Evolutionary conservation across 2,329 filamentous ascomycete genomes (phyloP).

Genomic region (Dothideomycetes sp.): DNA sequence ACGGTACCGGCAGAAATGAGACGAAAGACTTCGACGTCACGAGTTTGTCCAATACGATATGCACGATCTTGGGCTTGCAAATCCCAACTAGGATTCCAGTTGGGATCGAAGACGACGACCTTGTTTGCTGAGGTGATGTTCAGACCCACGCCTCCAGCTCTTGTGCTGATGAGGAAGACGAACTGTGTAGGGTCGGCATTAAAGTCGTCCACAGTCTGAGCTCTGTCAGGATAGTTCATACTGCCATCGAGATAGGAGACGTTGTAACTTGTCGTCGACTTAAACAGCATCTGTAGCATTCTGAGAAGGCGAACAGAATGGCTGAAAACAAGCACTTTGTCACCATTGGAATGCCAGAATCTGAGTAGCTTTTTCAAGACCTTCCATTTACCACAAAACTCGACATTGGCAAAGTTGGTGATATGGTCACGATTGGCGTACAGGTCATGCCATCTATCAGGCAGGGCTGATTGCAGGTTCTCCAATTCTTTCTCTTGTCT

Average conservation of each 20-base stretch:
- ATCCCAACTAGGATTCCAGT: slow-evolving; percentile 95
- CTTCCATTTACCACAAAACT: slow-evolving; percentile 96
- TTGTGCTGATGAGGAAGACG: slow-evolving; percentile 91
- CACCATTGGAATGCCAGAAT: slow-evolving; percentile 81
- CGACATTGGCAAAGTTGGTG: slow-evolving; percentile 69
- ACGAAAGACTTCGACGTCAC: slow-evolving; percentile 92
- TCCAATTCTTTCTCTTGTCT: slow-evolving; percentile 72
- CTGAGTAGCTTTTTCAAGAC: slow-evolving; percentile 75
- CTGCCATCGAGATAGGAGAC: slow-evolving; percentile 84
- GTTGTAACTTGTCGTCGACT: slow-evolving; percentile 73
- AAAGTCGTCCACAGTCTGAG: slow-evolving; percentile 77
- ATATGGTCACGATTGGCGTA: slow-evolving; percentile 71
- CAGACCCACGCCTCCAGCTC: slow-evolving; percentile 82
- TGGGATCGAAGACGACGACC: slow-evolving; percentile 91
- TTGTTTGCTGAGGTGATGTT: slow-evolving; percentile 98
- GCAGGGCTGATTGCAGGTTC: slow-evolving; percentile 64
- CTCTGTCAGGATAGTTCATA: slow-evolving; percentile 73
- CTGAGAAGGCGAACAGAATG: slow-evolving; percentile 79
- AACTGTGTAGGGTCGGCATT: slow-evolving; percentile 82
- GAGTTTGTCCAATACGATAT: slow-evolving; percentile 85
- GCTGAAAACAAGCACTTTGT: slow-evolving; percentile 93
- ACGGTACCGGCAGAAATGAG: slow-evolving; percentile 86
- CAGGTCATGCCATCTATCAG: slow-evolving; percentile 63
- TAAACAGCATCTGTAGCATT: slow-evolving; percentile 78
- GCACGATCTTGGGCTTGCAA: slow-evolving; percentile 93